Conservation (phyloP, 139 green algal genomes). For the Pseudopediastrum boryanum region DNA sequence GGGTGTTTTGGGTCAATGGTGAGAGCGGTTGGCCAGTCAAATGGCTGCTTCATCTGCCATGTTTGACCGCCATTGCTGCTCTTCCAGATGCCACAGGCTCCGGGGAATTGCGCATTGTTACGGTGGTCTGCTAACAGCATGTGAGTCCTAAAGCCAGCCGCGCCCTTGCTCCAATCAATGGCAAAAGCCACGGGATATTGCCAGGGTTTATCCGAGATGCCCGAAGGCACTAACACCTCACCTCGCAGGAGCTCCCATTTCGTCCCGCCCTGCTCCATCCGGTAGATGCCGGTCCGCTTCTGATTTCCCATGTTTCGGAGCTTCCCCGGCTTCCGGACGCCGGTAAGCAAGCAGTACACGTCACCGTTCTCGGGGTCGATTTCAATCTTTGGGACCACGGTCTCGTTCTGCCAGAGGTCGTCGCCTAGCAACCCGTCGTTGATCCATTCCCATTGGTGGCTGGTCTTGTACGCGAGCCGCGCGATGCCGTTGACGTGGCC, state of each 20-base stretch:
- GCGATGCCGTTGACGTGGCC: constrained; percentile 5
- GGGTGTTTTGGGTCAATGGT: too few relatives aligned
- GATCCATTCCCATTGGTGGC: constrained; percentile 1
- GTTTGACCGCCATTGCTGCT: neutral
- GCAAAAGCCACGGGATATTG: constrained; percentile 5
- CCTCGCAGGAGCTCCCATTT: constrained; percentile 1
- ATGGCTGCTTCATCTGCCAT: too few relatives aligned
- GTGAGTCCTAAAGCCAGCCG: neutral
- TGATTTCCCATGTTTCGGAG: neutral
- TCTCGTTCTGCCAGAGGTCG: constrained; percentile 7
- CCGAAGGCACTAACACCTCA: neutral
- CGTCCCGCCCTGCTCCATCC: neutral
- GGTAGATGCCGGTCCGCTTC: neutral
- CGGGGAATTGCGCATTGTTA: neutral
- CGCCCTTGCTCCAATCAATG: constrained; percentile 3
- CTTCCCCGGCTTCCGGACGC: neutral
- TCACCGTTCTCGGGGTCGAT: constrained; percentile 17
- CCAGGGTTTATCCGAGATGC: constrained; percentile 6
- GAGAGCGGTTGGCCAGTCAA: too few relatives aligned
- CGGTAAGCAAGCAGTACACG: neutral
- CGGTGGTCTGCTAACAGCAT: neutral
- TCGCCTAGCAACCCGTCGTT: neutral
- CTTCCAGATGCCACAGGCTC: neutral
- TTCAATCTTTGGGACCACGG: neutral
- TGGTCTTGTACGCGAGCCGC: neutral